Evolutionary conservation across 2,329 filamentous ascomycete genomes (phyloP).

Genomic region (Aspergillus sp.): DNA sequence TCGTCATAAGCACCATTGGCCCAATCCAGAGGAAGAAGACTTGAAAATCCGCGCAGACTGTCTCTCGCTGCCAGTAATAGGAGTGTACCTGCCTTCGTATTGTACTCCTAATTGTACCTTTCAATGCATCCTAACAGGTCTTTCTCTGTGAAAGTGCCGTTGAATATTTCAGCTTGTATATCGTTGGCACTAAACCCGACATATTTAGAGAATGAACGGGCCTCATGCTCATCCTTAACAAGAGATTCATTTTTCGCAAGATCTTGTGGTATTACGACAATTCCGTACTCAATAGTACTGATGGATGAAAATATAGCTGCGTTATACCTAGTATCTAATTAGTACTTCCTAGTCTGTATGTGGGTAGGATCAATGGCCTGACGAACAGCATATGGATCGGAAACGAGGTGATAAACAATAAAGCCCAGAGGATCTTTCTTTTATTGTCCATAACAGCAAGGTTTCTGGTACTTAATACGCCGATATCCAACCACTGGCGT

Average conservation of each 20-base stretch:
- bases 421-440: background rate
- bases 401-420: slow-evolving; percentile 10
- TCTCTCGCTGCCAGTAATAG: background rate
- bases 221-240: background rate
- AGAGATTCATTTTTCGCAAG: background rate
- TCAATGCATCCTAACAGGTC: background rate
- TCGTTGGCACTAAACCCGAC: background rate
- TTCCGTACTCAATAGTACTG: background rate
- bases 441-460: slow-evolving; percentile 15
- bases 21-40: no score
- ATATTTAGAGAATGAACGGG: background rate
- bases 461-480: slow-evolving; percentile 36
- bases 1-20: no score
- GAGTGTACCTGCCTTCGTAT: background rate
- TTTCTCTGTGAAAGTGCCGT: background rate
- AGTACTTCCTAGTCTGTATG: background rate
- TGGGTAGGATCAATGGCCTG: background rate
- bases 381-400: slow-evolving; percentile 22
- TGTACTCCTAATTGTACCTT: background rate
- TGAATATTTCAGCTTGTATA: background rate
- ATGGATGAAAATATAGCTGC: slow-evolving; percentile 2
- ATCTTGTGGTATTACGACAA: background rate
- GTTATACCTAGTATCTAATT: slow-evolving; percentile 1
- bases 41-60: no score
- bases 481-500: slow-evolving; percentile 42